These are phyloP conservation scores for Monosporozyma yasuniensis DNA, from an alignment of 805 yeast genomes.

Conservation along the genomic window DNA sequence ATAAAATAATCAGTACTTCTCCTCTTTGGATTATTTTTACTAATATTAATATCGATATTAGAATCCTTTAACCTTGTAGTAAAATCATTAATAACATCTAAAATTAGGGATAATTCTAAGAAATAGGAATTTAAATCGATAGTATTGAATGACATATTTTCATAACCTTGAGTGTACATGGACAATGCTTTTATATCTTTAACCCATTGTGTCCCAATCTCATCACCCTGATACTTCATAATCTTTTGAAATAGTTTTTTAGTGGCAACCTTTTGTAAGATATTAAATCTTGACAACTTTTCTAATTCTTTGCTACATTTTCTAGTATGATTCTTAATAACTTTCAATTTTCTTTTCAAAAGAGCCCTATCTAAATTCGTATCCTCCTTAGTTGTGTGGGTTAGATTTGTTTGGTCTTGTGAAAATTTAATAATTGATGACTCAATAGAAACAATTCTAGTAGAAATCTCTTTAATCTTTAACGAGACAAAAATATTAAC, in stretches of 20 bases:
- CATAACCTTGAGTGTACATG: conserved; percentile 27
- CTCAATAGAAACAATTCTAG: conserved; percentile 23
- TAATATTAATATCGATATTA: background rate
- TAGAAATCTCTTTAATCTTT: conserved; percentile 25
- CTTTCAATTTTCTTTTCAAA: conserved; percentile 10
- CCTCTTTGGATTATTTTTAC: background rate
- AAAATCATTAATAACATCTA: conserved; percentile 31
- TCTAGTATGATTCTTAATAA: conserved; percentile 14
- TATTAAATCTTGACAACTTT: conserved; percentile 45
- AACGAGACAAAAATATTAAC: conserved; percentile 23
- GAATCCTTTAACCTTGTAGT: background rate
- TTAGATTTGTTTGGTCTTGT: background rate
- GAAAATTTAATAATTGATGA: conserved; percentile 16
- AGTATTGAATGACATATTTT: conserved; percentile 39
- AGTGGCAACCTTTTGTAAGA: conserved; percentile 53
- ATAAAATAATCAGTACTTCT: background rate
- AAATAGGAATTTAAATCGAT: conserved; percentile 43
- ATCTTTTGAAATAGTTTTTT: conserved; percentile 53
- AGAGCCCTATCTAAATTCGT: background rate
- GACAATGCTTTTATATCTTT: conserved; percentile 10
- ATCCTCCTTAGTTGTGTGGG: background rate
- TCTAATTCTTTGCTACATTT: conserved; percentile 34
- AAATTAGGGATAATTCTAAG: conserved; percentile 36
- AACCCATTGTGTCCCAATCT: conserved; percentile 8
- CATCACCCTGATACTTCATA: conserved; percentile 17